Evolutionary conservation across 257 asterid species (phyloP).

Genomic region (Ajuga chamaepitys): DNA sequence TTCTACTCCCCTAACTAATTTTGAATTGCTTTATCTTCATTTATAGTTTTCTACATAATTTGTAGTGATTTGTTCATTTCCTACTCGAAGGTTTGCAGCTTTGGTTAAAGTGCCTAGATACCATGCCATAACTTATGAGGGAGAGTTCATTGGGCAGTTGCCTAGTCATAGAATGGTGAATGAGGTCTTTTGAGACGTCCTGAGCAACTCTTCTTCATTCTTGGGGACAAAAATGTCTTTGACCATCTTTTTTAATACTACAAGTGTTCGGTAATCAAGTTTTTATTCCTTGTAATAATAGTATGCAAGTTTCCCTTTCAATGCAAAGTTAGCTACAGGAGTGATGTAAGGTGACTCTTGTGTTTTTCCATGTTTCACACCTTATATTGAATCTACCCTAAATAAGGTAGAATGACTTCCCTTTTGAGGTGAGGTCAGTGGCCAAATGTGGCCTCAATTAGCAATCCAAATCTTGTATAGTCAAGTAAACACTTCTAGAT

Average conservation of each 20-base stretch:
- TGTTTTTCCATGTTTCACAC: neutral
- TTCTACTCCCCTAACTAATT: neutral
- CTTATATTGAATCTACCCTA: neutral
- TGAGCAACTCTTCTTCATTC: too few species aligned
- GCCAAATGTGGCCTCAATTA: constrained; percentile 4
- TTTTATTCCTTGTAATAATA: neutral
- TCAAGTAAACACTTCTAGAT: neutral
- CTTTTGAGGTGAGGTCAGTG: neutral
- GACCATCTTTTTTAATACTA: too few species aligned
- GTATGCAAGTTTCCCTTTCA: neutral
- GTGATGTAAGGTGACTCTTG: neutral
- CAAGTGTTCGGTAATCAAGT: neutral
- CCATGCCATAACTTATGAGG: too few species aligned
- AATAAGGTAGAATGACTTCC: neutral
- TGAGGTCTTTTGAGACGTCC: too few species aligned
- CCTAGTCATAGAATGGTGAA: neutral
- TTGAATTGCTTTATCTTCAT: neutral
- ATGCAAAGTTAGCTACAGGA: too few species aligned
- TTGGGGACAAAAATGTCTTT: too few species aligned
- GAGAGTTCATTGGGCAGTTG: too few species aligned
- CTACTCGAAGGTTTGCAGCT: too few species aligned
- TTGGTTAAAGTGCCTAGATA: too few species aligned
- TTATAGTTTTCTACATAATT: neutral
- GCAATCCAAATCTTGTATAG: neutral
- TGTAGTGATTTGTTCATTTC: too few species aligned